Conservation (phyloP, 768 basidiomycete genomes). For the Hebeloma cylindrosporum region DNA sequence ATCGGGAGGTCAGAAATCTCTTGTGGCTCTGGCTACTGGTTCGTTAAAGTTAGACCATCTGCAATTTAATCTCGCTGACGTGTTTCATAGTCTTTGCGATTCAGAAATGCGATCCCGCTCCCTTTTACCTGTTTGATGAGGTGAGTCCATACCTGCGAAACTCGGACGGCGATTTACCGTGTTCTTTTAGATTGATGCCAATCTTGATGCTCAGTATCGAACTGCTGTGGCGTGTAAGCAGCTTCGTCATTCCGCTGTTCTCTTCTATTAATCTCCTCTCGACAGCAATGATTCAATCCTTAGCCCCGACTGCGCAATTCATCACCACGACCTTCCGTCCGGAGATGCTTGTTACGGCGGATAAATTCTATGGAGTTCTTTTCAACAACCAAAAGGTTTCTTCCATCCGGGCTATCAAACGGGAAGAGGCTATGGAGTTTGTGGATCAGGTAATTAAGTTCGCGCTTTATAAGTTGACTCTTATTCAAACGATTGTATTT, state of each 20-base stretch:
- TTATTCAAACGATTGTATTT: not conserved
- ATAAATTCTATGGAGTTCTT: slow-evolving; percentile 96
- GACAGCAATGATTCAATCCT: slow-evolving; percentile 89
- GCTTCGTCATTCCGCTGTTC: not conserved
- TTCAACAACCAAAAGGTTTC: slow-evolving; percentile 97
- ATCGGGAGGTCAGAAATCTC: slow-evolving; percentile 95
- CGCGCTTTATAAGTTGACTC: not conserved
- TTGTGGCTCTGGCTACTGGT: slow-evolving; percentile 95
- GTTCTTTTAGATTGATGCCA: slow-evolving; percentile 88
- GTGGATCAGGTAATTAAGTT: slow-evolving; percentile 71
- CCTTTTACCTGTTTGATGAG: slow-evolving; percentile 99
- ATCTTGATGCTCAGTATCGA: slow-evolving; percentile 95
- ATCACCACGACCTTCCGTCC: slow-evolving; percentile 98
- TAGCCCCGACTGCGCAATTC: slow-evolving; percentile 88
- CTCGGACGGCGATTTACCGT: no score
- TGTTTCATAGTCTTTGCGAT: slow-evolving; percentile 82
- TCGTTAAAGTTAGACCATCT: not conserved
- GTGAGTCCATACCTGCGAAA: slow-evolving; percentile 34
- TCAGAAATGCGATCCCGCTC: slow-evolving; percentile 98
- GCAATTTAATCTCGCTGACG: slow-evolving; percentile 3
- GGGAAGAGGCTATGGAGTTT: slow-evolving; percentile 92
- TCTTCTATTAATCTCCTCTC: slow-evolving; percentile 2
- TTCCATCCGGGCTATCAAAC: slow-evolving; percentile 81
- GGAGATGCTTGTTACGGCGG: slow-evolving; percentile 93
- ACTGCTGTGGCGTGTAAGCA: slow-evolving; percentile 89